Percentiles rank a stretch among this genome's conserved stretches.
Conservation (phyloP, 805 yeast species). For the Pichia nakasei region DNA sequence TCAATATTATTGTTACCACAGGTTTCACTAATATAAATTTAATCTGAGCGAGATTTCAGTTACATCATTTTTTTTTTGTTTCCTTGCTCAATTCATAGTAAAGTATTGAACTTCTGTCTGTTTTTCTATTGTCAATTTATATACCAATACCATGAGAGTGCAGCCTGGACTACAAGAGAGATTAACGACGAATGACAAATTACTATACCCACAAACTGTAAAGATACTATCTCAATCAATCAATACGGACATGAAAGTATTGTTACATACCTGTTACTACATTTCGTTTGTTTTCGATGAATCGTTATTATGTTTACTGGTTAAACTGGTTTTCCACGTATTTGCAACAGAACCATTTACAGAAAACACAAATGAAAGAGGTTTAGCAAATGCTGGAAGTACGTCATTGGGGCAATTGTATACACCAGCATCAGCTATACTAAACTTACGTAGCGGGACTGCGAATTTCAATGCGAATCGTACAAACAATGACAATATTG, state of each 20-base stretch:
- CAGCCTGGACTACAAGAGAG: not conserved
- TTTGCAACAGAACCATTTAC: slow-evolving; percentile 1
- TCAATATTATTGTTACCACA: too few species aligned
- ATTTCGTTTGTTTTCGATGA: slow-evolving; percentile 9
- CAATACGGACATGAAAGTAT: slow-evolving; percentile 1
- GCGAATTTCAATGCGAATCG: not conserved
- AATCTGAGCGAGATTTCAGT: too few species aligned
- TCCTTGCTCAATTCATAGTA: too few species aligned
- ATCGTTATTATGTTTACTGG: slow-evolving; percentile 3
- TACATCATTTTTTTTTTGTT: too few species aligned
- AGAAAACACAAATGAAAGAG: not conserved
- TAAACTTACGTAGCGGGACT: not conserved
- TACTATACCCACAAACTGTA: slow-evolving; percentile 1
- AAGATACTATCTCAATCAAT: not conserved
- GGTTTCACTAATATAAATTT: too few species aligned
- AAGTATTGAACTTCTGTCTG: too few species aligned
- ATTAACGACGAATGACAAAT: not conserved
- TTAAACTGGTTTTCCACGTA: slow-evolving; percentile 4
- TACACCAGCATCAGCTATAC: not conserved
- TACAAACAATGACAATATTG: not conserved
- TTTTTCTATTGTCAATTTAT: not conserved
- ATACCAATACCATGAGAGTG: slow-evolving; percentile 1
- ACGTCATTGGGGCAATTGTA: not conserved
- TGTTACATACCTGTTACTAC: slow-evolving; percentile 5
- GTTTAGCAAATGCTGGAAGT: not conserved